phyloP scores from a whole-genome alignment of 805 yeast genomes.

The Saccharomycopsis sp. region DNA sequence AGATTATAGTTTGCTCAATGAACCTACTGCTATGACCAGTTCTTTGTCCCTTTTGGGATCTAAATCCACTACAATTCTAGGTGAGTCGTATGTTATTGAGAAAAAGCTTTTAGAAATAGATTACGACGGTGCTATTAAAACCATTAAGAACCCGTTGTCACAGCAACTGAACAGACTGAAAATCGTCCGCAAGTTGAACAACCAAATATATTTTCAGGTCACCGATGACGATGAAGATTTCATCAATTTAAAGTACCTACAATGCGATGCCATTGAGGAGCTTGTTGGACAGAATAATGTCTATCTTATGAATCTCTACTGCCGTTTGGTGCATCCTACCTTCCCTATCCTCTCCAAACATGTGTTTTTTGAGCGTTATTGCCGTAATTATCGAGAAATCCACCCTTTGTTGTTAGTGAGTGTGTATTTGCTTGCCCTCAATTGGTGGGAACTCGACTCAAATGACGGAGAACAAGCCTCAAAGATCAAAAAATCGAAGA shows the following conservation, averaged over 20 bases:
- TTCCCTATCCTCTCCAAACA: constrained; percentile 26
- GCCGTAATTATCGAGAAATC: constrained; percentile 28
- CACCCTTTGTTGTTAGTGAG: constrained; percentile 27
- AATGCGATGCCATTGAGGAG: constrained; percentile 28
- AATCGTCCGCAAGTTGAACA: constrained; percentile 24
- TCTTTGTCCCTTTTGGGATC: constrained; percentile 27
- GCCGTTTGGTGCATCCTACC: constrained; percentile 26
- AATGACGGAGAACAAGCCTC: constrained; percentile 19
- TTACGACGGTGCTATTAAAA: constrained; percentile 13
- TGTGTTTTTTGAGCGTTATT: constrained; percentile 27
- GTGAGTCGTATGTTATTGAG: constrained; percentile 26
- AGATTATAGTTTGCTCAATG: constrained; percentile 27
- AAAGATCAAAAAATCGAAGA: constrained; percentile 1
- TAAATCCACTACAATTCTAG: constrained; percentile 26
- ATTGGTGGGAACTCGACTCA: constrained; percentile 23
- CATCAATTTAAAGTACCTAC: constrained; percentile 24
- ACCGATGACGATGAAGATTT: constrained; percentile 26
- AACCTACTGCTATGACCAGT: constrained; percentile 27
- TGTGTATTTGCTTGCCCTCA: constrained; percentile 28
- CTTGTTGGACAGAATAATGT: constrained; percentile 24
- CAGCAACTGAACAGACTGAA: constrained; percentile 15
- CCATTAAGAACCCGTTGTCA: constrained; percentile 12
- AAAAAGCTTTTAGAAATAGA: constrained; percentile 22
- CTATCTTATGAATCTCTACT: constrained; percentile 24
- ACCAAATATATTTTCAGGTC: constrained; percentile 24